Percentiles rank a stretch among this genome's conserved stretches.
Evolutionary conservation across 148 eudicot genomes (phyloP).

Genomic region (Spergularia marina): DNA sequence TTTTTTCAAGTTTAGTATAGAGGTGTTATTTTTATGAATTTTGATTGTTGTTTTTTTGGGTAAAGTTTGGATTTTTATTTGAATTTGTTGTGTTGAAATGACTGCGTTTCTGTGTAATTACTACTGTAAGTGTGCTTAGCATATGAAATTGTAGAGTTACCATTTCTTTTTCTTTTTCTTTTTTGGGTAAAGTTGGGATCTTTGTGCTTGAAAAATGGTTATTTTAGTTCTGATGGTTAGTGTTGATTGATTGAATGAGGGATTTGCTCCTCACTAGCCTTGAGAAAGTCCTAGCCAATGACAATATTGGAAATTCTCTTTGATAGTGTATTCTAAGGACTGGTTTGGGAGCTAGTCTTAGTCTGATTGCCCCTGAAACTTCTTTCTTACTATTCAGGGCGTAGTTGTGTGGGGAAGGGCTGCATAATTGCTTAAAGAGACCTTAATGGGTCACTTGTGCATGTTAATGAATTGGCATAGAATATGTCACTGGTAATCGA

Average conservation of each 20-base stretch:
- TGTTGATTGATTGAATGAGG: too few relatives aligned
- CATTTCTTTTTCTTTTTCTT: too few relatives aligned
- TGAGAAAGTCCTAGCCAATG: neutral
- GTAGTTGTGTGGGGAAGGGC: too few relatives aligned
- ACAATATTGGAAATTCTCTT: neutral
- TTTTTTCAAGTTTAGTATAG: neutral
- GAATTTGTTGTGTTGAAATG: neutral
- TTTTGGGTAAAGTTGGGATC: neutral
- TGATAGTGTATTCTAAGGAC: neutral
- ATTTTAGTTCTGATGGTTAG: neutral
- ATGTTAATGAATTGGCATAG: too few relatives aligned
- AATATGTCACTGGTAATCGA: too few relatives aligned
- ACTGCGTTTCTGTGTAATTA: neutral
- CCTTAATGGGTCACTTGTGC: too few relatives aligned
- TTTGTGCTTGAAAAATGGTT: neutral
- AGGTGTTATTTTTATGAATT: neutral
- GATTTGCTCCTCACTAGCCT: too few relatives aligned
- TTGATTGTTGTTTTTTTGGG: neutral
- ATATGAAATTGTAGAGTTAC: neutral
- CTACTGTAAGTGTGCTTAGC: neutral
- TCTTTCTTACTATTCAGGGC: too few relatives aligned
- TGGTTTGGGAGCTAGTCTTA: neutral
- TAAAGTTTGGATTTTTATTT: neutral
- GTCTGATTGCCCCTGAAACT: too few relatives aligned
- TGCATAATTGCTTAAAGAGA: too few relatives aligned